phyloP scores from a whole-genome alignment of 2,329 filamentous ascomycete genomes.

The Septoria petroselini region DNA sequence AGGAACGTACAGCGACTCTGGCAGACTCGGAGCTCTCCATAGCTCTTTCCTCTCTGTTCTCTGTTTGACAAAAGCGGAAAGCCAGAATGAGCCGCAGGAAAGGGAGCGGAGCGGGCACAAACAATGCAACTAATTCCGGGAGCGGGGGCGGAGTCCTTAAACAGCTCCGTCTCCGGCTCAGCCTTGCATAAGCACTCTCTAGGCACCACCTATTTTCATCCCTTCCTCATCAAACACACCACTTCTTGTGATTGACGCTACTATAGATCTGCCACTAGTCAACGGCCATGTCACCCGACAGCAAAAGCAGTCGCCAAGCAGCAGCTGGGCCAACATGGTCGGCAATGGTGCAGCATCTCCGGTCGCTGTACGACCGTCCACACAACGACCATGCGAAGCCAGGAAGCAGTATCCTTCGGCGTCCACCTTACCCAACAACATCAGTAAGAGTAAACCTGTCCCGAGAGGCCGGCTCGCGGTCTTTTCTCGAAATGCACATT shows the following conservation, averaged over 20 bases:
- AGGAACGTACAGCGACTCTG: constrained; percentile 22
- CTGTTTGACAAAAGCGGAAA: not conserved
- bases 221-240: not conserved
- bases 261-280: no score
- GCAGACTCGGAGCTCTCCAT: constrained; percentile 4
- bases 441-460: not conserved
- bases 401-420: not conserved
- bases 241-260: no score
- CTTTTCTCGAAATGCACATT: constrained; percentile 1
- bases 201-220: not conserved
- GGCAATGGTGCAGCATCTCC: constrained; percentile 3
- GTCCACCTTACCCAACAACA: not conserved
- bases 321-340: not conserved
- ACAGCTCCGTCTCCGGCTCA: not conserved
- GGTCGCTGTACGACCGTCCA: not conserved
- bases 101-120: not conserved
- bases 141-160: not conserved
- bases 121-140: not conserved
- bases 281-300: no score
- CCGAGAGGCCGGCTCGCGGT: not conserved
- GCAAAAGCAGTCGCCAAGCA: not conserved
- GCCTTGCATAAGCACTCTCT: not conserved
- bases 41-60: not conserved
- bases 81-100: not conserved
- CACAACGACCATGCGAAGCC: not conserved